A percentile compares a stretch with the other conserved stretches of the same genome.
These are phyloP conservation scores for Bipolaris bicolor DNA, from an alignment of 2,329 filamentous ascomycete genomes.

Conservation along the genomic window DNA sequence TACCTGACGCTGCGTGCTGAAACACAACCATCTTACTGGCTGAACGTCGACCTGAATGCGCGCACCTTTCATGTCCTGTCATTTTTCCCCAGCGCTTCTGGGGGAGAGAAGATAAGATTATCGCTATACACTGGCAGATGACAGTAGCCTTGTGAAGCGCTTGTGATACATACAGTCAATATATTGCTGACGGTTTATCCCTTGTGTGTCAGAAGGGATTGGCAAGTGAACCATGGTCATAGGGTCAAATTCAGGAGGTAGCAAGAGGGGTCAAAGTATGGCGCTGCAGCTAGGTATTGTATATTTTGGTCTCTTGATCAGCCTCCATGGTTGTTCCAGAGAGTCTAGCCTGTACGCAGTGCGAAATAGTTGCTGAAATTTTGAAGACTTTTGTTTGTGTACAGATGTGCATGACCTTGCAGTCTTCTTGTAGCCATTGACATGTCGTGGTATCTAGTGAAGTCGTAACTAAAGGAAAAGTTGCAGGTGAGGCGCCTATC, in stretches of 20 bases:
- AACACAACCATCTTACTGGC: conserved; percentile 63
- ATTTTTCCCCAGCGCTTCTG: conserved; percentile 9
- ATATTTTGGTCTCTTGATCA: background rate
- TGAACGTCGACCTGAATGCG: conserved; percentile 11
- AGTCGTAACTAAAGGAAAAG: conserved; percentile 25
- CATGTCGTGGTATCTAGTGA: conserved; percentile 44
- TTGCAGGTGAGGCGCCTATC: conserved; percentile 35
- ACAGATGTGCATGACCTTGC: conserved; percentile 15
- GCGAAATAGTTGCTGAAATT: background rate
- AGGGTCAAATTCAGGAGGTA: background rate
- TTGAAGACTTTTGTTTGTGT: background rate
- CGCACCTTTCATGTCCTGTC: background rate
- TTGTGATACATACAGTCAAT: conserved; percentile 3
- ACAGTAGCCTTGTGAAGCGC: conserved; percentile 3
- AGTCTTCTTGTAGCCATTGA: conserved; percentile 34
- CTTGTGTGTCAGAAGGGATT: background rate
- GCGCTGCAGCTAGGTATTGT: conserved; percentile 1
- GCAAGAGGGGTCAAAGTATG: background rate
- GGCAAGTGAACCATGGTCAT: background rate
- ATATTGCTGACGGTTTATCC: background rate
- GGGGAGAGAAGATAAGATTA: background rate
- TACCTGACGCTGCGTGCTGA: conserved; percentile 65
- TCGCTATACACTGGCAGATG: background rate
- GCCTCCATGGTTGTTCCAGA: background rate
- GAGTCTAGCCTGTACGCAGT: background rate